phyloP scores from a whole-genome alignment of 208 protist species.

The Herpetomonas samuelpessoai region DNA sequence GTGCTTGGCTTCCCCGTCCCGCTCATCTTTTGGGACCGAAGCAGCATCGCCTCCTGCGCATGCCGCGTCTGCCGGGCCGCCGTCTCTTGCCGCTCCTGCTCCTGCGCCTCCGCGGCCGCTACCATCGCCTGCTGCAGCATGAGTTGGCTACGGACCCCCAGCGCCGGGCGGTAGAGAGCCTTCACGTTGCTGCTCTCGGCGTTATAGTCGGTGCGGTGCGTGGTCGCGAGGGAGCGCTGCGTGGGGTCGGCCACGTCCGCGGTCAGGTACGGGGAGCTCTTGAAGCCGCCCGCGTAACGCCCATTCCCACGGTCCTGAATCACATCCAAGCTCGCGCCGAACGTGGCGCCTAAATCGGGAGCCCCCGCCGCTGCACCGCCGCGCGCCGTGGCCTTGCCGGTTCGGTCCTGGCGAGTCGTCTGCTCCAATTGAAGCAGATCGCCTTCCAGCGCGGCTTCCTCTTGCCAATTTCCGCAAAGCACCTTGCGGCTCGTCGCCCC shows the following conservation, averaged over 20 bases:
- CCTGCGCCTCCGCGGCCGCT: conserved; percentile 45
- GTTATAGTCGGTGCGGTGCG: conserved; percentile 73
- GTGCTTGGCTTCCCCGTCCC: conserved; percentile 17
- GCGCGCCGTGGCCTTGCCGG: conserved; percentile 5
- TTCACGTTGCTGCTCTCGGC: conserved; percentile 48
- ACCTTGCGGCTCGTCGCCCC: conserved; percentile 55
- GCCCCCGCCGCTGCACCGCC: conserved; percentile 6
- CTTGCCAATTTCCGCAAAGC: conserved; percentile 89
- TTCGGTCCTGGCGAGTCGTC: conserved; percentile 13
- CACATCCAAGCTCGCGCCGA: conserved; percentile 41
- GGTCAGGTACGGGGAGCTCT: conserved; percentile 77
- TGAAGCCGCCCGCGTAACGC: conserved; percentile 57
- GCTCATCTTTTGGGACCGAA: background rate
- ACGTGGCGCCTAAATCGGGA: conserved; percentile 4
- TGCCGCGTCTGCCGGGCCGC: conserved; percentile 9
- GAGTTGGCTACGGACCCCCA: conserved; percentile 70
- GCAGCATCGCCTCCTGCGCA: background rate
- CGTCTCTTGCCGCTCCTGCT: conserved; percentile 11
- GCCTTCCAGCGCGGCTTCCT: conserved; percentile 72
- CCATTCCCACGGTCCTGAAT: conserved; percentile 50
- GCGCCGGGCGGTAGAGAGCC: conserved; percentile 38
- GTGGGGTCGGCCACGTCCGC: conserved; percentile 43
- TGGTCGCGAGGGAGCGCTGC: conserved; percentile 48
- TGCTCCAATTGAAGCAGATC: conserved; percentile 55
- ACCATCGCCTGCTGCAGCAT: conserved; percentile 53